Base-by-base conservation (phyloP, 164 flowering plant genomes). In the Chimonanthus salicifolius region DNA sequence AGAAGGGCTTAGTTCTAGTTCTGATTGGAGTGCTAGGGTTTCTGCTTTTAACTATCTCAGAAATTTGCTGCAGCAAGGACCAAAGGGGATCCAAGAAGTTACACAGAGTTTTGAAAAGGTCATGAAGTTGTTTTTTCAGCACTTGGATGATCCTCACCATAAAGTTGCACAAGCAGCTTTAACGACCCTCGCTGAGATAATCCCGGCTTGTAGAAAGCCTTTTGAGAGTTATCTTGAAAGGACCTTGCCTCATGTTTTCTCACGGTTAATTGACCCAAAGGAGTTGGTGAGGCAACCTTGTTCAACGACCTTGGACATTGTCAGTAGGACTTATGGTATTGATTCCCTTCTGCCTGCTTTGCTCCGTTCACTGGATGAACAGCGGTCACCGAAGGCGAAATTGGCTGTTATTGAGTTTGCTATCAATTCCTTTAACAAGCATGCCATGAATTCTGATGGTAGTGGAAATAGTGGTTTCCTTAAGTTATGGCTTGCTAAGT, bases 91-190 rank as follows among this genome's bases (percentile, higher is more conserved):
- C 77, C 99, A 94, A 84, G 99, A 96, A 85, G 84, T 94, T 64
- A 62, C 83, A 45, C 97, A 87, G 83, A 92, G 84, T 84, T 94
- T 96, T 81, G 99, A 96, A 85, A 96, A 94, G 85, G 97, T 96
- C 48, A 96, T 96, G 98, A 96, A 96, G 80, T 78, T 96, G 77
- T 92, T 94, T 83, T 91, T 94, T 79, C 95, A 89, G 80, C 99
- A 96, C 72, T 84, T 96, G 85, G 99, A 96, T 81, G 99, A 96
- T 83, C 98, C 99, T 66, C 99, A 96, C 76, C 98, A 96, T 80
- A 96, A 96, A 86, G 99, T 96, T 78, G 98, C 99, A 62, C 99
- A 96, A 74, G 99, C 99, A 67, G 98, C 98, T 75, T 95, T 96
- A 68, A 85, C 92, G 58, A 86, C 97, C 10, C 95, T 96, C 47